These are phyloP conservation scores for Camellia sinensis DNA, from an alignment of 148 eudicot species.

Conservation along the genomic window DNA sequence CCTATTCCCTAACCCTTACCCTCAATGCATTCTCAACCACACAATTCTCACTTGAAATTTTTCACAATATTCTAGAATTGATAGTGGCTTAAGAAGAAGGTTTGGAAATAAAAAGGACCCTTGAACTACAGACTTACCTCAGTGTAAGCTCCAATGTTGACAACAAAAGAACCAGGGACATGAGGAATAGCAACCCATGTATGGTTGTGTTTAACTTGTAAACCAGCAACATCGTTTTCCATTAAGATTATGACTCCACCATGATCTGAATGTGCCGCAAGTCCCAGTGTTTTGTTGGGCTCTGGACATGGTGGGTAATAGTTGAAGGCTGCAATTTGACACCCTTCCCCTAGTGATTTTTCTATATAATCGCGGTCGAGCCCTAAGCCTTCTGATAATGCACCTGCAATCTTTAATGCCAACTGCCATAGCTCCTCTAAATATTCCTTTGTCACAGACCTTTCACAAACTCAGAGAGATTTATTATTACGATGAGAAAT, in stretches of 20 bases:
- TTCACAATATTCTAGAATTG: too few species aligned
- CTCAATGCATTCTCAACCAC: too few species aligned
- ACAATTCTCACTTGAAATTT: too few species aligned
- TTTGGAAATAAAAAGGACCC: too few species aligned
- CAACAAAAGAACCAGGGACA: not conserved
- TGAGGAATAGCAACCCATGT: slow-evolving; percentile 13
- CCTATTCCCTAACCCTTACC: too few species aligned
- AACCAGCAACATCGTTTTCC: slow-evolving; percentile 24
- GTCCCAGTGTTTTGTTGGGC: slow-evolving; percentile 22
- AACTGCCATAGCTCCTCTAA: not conserved
- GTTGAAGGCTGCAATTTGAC: slow-evolving; percentile 5
- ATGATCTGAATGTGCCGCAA: slow-evolving; percentile 28
- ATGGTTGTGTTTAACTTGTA: slow-evolving; percentile 23
- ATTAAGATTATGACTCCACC: slow-evolving; percentile 24
- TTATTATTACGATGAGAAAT: too few species aligned
- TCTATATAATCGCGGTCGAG: not conserved
- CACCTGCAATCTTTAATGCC: not conserved
- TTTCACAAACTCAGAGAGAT: not conserved
- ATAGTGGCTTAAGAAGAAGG: too few species aligned
- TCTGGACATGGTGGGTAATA: slow-evolving; percentile 13
- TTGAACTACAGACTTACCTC: slow-evolving; percentile 1
- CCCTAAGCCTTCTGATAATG: slow-evolving; percentile 2
- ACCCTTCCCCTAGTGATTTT: not conserved
- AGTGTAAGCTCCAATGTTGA: slow-evolving; percentile 10
- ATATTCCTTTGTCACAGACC: not conserved